These are phyloP conservation scores for Cryphonectria naterciae DNA, from an alignment of 2,329 filamentous ascomycete genomes.

Conservation along the genomic window DNA sequence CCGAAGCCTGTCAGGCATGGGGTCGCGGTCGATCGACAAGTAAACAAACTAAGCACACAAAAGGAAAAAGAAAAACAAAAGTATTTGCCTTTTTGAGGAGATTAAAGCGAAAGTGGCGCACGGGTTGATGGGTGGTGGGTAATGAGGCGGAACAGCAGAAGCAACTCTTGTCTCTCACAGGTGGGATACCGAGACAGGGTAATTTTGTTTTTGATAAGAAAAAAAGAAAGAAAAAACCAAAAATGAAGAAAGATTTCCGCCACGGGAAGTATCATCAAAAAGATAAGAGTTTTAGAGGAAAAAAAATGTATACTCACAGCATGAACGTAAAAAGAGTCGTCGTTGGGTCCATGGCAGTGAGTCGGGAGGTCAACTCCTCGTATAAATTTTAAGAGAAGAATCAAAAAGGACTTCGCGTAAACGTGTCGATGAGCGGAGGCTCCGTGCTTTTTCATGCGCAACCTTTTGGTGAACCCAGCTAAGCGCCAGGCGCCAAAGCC, in stretches of 20 bases:
- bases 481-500: conserved; percentile 22
- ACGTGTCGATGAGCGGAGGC: conserved; percentile 7
- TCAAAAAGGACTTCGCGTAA: background rate
- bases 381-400: conserved; percentile 6
- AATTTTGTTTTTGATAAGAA: background rate
- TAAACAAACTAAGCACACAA: conserved; percentile 5
- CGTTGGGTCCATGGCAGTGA: conserved; percentile 56
- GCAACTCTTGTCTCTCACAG: conserved; percentile 9
- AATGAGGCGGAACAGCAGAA: conserved; percentile 15
- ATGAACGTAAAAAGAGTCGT: conserved; percentile 72
- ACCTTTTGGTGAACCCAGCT: conserved; percentile 12
- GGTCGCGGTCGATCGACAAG: background rate
- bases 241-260: conserved; percentile 26
- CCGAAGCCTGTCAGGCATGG: conserved; percentile 21
- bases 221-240: conserved; percentile 19
- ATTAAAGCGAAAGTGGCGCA: conserved; percentile 13
- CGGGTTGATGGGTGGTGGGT: conserved; percentile 2
- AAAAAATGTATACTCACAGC: conserved; percentile 56
- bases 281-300: conserved; percentile 31
- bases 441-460: background rate
- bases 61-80: conserved; percentile 20
- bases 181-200: conserved; percentile 18
- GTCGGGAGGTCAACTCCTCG: conserved; percentile 32
- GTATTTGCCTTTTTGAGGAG: conserved; percentile 17
- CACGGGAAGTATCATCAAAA: conserved; percentile 30